Percentiles rank a stretch among this genome's conserved stretches.
These are phyloP conservation scores for Septoria petroselini DNA, from an alignment of 2,329 filamentous ascomycete species.

Conservation along the genomic window DNA sequence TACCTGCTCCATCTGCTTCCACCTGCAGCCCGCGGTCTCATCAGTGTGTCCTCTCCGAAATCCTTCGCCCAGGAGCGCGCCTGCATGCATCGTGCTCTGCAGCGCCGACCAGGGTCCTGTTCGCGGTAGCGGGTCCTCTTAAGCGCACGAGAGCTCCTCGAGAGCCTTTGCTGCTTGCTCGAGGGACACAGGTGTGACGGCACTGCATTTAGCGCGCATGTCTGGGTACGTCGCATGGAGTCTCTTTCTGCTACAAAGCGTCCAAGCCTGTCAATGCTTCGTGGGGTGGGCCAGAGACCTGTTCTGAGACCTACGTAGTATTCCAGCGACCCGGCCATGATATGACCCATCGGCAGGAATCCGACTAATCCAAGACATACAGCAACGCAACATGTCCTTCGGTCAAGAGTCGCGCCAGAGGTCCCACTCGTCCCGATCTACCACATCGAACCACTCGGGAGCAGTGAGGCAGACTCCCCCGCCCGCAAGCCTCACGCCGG, in stretches of 20 bases:
- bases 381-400: slow-evolving; percentile 43
- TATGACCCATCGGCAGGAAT: slow-evolving; percentile 23
- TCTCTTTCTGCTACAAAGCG: slow-evolving; percentile 25
- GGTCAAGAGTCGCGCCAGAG: slow-evolving; percentile 42
- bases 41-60: slow-evolving; percentile 1
- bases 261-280: slow-evolving; percentile 28
- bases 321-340: slow-evolving; percentile 28
- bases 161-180: slow-evolving; percentile 20
- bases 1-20: slow-evolving; percentile 24
- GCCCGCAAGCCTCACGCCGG: slow-evolving; percentile 45
- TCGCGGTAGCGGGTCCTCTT: slow-evolving; percentile 28
- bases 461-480: slow-evolving; percentile 37
- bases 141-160: slow-evolving; percentile 31
- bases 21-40: slow-evolving; percentile 27
- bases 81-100: slow-evolving; percentile 42
- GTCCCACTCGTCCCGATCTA: slow-evolving; percentile 33
- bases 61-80: slow-evolving; percentile 36
- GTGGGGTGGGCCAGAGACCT: slow-evolving; percentile 26
- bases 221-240: slow-evolving; percentile 33
- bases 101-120: slow-evolving; percentile 25
- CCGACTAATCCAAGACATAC: slow-evolving; percentile 29
- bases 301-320: slow-evolving; percentile 21
- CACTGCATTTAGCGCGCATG: slow-evolving; percentile 36
- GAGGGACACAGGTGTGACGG: slow-evolving; percentile 29
- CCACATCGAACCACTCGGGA: slow-evolving; percentile 13